phyloP scores from a whole-genome alignment of 2,329 filamentous ascomycete genomes.

The Plenodomus lindquistii region DNA sequence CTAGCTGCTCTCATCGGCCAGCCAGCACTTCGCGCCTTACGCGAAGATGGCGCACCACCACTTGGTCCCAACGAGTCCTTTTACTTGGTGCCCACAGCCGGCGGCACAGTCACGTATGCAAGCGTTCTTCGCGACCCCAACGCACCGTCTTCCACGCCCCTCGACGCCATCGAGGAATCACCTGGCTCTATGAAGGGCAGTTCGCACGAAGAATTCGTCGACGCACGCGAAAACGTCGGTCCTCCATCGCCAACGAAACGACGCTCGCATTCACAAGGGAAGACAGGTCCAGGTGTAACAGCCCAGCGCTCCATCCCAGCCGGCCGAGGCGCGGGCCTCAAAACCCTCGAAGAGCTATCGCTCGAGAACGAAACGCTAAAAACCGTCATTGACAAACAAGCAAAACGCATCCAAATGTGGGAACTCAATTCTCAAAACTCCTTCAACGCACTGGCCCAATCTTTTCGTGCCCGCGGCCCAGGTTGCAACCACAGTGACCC shows the following conservation, averaged over 20 bases:
- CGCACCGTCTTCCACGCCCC: conserved; percentile 54
- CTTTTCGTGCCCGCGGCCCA: conserved; percentile 53
- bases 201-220: conserved; percentile 77
- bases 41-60: conserved; percentile 63
- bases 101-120: conserved; percentile 90
- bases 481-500: conserved; percentile 27
- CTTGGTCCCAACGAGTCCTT: conserved; percentile 59
- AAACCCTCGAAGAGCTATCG: conserved; percentile 83
- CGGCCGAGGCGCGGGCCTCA: conserved; percentile 49
- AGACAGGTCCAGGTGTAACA: conserved; percentile 20
- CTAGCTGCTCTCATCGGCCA: conserved; percentile 82
- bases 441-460: conserved; percentile 83
- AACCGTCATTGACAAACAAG: conserved; percentile 81
- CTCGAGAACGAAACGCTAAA: conserved; percentile 88
- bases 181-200: conserved; percentile 32
- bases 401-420: conserved; percentile 86
- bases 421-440: conserved; percentile 90
- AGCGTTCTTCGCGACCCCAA: conserved; percentile 67
- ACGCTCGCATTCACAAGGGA: conserved; percentile 38
- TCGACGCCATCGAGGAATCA: conserved; percentile 47
- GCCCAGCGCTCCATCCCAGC: conserved; percentile 36
- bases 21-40: conserved; percentile 78
- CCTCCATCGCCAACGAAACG: conserved; percentile 52
- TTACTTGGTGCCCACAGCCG: conserved; percentile 90
- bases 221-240: conserved; percentile 70